These are phyloP conservation scores for Hortaea werneckii DNA, from an alignment of 2,329 filamentous ascomycete species.

Conservation along the genomic window DNA sequence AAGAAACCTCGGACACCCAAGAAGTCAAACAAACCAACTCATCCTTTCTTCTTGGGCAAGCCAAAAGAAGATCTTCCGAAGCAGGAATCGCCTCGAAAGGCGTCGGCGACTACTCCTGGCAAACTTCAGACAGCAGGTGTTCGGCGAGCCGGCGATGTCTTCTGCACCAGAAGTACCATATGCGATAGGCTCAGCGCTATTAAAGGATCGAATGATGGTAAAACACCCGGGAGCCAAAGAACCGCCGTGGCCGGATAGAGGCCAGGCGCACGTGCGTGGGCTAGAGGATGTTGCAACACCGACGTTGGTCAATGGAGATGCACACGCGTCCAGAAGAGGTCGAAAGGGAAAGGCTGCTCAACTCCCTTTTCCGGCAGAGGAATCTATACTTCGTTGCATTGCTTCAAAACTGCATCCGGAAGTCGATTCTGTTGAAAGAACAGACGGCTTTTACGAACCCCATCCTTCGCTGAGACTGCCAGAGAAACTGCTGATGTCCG, in stretches of 20 bases:
- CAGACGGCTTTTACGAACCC: constrained; percentile 27
- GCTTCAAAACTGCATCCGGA: constrained; percentile 12
- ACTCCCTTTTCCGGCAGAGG: constrained; percentile 13
- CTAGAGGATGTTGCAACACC: neutral
- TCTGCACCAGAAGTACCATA: constrained; percentile 11
- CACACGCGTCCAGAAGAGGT: neutral
- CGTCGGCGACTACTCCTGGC: constrained; percentile 36
- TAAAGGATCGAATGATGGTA: constrained; percentile 28
- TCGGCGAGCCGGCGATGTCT: constrained; percentile 11
- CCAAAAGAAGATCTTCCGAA: constrained; percentile 19
- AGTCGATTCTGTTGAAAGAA: constrained; percentile 9
- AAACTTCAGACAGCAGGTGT: constrained; percentile 31
- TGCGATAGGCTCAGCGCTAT: constrained; percentile 16
- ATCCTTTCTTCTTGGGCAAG: constrained; percentile 62
- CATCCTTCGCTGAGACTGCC: constrained; percentile 18
- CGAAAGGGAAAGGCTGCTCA: constrained; percentile 28
- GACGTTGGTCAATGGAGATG: too few species aligned
- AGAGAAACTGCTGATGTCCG: constrained; percentile 21
- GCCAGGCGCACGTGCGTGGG: constrained; percentile 54
- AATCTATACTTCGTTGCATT: constrained; percentile 16
- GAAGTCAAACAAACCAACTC: constrained; percentile 33
- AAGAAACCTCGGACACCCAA: constrained; percentile 11
- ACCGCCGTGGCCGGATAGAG: constrained; percentile 62
- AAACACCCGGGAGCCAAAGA: constrained; percentile 58
- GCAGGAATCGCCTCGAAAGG: constrained; percentile 20